Conservation (phyloP, 2,329 filamentous ascomycete species). For the Paramyrothecium sp. region DNA sequence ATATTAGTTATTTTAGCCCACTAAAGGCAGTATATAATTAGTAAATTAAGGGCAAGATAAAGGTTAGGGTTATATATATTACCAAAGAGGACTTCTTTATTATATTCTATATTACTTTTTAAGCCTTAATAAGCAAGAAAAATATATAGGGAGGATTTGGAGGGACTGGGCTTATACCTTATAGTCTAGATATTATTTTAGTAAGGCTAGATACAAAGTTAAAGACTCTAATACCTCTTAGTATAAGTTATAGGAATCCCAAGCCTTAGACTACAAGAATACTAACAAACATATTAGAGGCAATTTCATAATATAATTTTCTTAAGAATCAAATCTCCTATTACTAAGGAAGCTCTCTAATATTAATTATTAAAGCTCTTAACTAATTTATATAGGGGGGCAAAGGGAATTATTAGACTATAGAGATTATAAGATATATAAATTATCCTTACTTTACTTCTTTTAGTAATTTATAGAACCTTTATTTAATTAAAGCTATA, state of each 20-base stretch:
- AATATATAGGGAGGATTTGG: background rate
- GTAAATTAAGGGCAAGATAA: background rate
- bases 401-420: too few species aligned
- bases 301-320: too few species aligned
- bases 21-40: background rate
- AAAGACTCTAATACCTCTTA: background rate
- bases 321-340: too few species aligned
- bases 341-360: too few species aligned
- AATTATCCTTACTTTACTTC: background rate
- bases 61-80: background rate
- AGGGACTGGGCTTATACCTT: too few species aligned
- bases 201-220: background rate
- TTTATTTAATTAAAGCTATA: constrained; percentile 6
- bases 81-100: background rate
- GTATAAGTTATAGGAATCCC: background rate
- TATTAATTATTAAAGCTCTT: too few species aligned
- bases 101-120: background rate
- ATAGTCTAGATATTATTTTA: background rate
- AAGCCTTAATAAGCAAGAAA: background rate
- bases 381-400: too few species aligned
- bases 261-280: background rate
- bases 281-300: background rate
- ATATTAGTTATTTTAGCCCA: background rate
- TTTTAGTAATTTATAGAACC: constrained; percentile 5
- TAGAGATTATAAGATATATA: too few species aligned